phyloP scores from a whole-genome alignment of 2,329 filamentous ascomycete species.

The Aspergillus luchuensis region DNA sequence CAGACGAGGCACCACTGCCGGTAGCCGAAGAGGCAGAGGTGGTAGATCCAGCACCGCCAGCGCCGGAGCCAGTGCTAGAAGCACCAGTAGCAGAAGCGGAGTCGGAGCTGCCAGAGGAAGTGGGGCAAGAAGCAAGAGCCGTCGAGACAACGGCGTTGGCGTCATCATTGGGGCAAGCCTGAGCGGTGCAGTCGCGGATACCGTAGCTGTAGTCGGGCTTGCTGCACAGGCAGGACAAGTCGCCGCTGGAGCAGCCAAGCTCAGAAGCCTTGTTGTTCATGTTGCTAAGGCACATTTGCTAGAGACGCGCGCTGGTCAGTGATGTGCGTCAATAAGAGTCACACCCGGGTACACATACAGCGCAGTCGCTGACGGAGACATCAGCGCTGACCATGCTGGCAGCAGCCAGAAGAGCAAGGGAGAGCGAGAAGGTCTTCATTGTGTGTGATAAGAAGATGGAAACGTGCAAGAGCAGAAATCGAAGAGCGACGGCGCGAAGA shows the following conservation, averaged over 20 bases:
- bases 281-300: constrained; percentile 50
- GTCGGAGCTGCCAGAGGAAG: constrained; percentile 20
- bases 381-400: constrained; percentile 29
- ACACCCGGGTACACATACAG: constrained; percentile 27
- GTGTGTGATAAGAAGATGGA: constrained; percentile 7
- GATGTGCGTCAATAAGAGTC: neutral
- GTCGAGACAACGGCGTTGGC: constrained; percentile 33
- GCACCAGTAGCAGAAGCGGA: constrained; percentile 12
- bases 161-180: constrained; percentile 47
- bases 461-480: constrained; percentile 2
- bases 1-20: constrained; percentile 2
- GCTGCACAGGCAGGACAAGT: constrained; percentile 46
- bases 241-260: constrained; percentile 43
- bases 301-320: constrained; percentile 17
- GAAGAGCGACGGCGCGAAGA: constrained; percentile 2
- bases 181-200: constrained; percentile 49
- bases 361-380: constrained; percentile 32
- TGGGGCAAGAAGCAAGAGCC: constrained; percentile 40
- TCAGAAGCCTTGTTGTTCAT: constrained; percentile 44
- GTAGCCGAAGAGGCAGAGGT: constrained; percentile 12
- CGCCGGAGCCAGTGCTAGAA: constrained; percentile 19
- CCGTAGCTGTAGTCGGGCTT: constrained; percentile 46
- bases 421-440: constrained; percentile 39
- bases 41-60: constrained; percentile 20
- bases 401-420: constrained; percentile 33